phyloP scores from a whole-genome alignment of 352 stramenopile genomes.

The Aphanomyces stellatus region DNA sequence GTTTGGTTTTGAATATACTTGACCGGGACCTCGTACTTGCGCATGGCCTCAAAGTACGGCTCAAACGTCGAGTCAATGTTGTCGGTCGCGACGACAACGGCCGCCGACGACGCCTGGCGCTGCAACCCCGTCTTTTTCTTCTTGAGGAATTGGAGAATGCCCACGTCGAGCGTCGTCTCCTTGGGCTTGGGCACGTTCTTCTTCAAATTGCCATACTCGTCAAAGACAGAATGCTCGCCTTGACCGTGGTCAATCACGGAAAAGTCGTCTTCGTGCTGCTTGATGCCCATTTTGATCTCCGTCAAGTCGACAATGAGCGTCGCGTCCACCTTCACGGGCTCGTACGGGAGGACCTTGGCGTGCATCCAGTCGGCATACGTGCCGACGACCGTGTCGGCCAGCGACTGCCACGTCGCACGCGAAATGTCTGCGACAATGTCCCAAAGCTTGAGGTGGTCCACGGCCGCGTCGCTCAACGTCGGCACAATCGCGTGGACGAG shows the following conservation, averaged over 20 bases:
- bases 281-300: slow-evolving; percentile 11
- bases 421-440: neutral
- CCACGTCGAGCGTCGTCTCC: slow-evolving; percentile 2
- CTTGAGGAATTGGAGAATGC: slow-evolving; percentile 14
- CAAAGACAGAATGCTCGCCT: slow-evolving; percentile 4
- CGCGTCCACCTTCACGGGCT: neutral
- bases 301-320: slow-evolving; percentile 2
- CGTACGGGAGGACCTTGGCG: slow-evolving; percentile 12
- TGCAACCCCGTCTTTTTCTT: neutral
- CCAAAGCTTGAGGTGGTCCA: neutral
- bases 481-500: neutral
- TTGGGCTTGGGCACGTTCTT: neutral
- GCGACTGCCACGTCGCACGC: neutral
- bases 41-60: slow-evolving; percentile 4
- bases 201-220: slow-evolving; percentile 17
- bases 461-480: neutral
- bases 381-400: neutral
- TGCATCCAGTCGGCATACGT: slow-evolving; percentile 14
- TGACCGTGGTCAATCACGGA: slow-evolving; percentile 10
- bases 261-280: neutral
- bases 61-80: neutral
- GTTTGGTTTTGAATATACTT: slow-evolving; percentile 13
- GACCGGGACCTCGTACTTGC: slow-evolving; percentile 4
- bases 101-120: neutral
- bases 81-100: neutral